These are phyloP conservation scores for Carex parvula DNA, from an alignment of 176 grass and related monocot genomes.

Conservation along the genomic window DNA sequence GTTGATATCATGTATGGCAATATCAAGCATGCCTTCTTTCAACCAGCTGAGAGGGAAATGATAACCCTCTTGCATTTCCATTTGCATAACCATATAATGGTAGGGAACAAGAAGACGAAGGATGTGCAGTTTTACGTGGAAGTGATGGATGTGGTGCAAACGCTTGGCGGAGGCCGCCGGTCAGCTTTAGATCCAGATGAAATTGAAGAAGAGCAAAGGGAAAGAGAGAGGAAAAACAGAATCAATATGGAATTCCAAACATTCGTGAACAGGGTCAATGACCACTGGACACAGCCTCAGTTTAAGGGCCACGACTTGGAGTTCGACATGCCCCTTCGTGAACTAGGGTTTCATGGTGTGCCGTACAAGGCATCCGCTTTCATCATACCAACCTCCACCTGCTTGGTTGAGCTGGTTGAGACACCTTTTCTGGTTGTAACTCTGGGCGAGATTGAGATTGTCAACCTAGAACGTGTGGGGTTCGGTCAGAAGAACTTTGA, in stretches of 20 bases:
- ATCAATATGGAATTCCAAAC: conserved; percentile 82
- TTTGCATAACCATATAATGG: conserved; percentile 88
- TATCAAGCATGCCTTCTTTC: conserved; percentile 96
- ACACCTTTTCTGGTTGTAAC: conserved; percentile 73
- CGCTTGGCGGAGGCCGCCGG: conserved; percentile 49
- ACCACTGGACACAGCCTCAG: conserved; percentile 66
- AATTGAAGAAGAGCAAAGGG: conserved; percentile 90
- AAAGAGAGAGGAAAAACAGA: conserved; percentile 71
- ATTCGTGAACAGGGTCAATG: conserved; percentile 84
- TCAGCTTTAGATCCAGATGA: conserved; percentile 87
- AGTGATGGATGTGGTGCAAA: conserved; percentile 95
- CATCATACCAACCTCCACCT: conserved; percentile 84
- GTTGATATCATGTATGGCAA: conserved; percentile 88
- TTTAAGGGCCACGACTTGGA: conserved; percentile 65
- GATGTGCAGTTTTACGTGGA: conserved; percentile 95
- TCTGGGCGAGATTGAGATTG: conserved; percentile 83
- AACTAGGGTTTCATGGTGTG: conserved; percentile 88
- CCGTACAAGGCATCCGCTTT: conserved; percentile 74
- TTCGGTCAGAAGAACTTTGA: conserved; percentile 88
- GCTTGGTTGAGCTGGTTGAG: conserved; percentile 81
- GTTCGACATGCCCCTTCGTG: conserved; percentile 70
- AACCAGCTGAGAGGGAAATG: conserved; percentile 89
- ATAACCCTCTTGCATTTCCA: conserved; percentile 87
- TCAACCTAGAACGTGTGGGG: conserved; percentile 87
- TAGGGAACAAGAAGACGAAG: conserved; percentile 88